Evolutionary conservation across 2,329 filamentous ascomycete species (phyloP).

Genomic region (Moelleriella libera): DNA sequence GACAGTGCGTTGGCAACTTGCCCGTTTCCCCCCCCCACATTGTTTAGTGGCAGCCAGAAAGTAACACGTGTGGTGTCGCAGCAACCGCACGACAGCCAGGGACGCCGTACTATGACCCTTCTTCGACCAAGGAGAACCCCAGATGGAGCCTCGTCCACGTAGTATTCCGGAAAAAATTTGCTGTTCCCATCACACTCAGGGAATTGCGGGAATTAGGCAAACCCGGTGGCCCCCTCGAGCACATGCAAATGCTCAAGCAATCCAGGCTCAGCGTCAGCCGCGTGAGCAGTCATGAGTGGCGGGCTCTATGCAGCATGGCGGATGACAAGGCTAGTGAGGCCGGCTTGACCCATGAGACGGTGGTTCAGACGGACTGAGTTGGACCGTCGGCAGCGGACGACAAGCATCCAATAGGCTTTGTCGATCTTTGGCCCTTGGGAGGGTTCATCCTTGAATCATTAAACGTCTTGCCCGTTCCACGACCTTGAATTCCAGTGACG

Average conservation of each 20-base stretch:
- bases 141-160: slow-evolving; percentile 84
- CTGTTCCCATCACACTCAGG: slow-evolving; percentile 52
- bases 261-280: slow-evolving; percentile 69
- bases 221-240: slow-evolving; percentile 41
- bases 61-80: slow-evolving; percentile 5
- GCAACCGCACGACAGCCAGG: slow-evolving; percentile 17
- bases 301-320: slow-evolving; percentile 41
- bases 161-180: slow-evolving; percentile 72
- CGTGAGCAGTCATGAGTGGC: slow-evolving; percentile 52
- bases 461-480: too few species aligned
- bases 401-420: too few species aligned
- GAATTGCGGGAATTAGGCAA: slow-evolving; percentile 54
- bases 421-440: too few species aligned
- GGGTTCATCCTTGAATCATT: too few species aligned
- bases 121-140: slow-evolving; percentile 41
- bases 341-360: slow-evolving; percentile 20
- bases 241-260: slow-evolving; percentile 75
- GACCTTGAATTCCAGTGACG: too few species aligned
- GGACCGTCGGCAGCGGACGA: too few species aligned
- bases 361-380: too few species aligned
- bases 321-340: slow-evolving; percentile 25
- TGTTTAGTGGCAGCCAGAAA: neutral
- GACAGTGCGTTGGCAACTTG: slow-evolving; percentile 42
- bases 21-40: neutral
- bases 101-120: slow-evolving; percentile 68